These are phyloP conservation scores for Aegle marmelos DNA, from an alignment of 345 rosid species.

Conservation along the genomic window DNA sequence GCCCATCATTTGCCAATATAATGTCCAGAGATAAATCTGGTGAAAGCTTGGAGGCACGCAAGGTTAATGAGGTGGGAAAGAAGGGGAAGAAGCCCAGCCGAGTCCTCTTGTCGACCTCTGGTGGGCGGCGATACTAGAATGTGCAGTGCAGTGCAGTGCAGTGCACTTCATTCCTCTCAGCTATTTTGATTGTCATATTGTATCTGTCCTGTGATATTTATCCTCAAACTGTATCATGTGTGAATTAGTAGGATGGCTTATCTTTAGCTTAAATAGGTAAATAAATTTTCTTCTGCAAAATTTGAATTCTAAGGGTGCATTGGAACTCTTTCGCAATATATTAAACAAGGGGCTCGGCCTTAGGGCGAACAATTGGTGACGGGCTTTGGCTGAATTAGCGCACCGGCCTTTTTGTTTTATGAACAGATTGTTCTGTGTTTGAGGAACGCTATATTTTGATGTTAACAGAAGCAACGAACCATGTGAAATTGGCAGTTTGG, in stretches of 20 bases:
- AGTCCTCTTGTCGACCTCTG: conserved; percentile 79
- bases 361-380: background rate
- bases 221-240: background rate
- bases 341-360: background rate
- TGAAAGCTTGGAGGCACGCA: conserved; percentile 35
- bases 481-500: too few relatives aligned
- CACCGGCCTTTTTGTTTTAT: background rate
- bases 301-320: background rate
- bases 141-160: background rate
- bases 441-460: too few relatives aligned
- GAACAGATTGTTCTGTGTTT: background rate
- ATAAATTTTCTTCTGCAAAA: background rate
- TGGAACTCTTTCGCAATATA: background rate
- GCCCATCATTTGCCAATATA: conserved; percentile 74
- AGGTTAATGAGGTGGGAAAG: conserved; percentile 55
- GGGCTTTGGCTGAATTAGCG: too few relatives aligned
- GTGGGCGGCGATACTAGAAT: conserved; percentile 72
- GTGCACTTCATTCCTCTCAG: background rate
- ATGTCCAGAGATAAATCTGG: conserved; percentile 49
- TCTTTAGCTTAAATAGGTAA: background rate
- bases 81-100: conserved; percentile 74
- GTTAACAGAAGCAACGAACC: too few relatives aligned
- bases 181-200: background rate
- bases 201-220: background rate
- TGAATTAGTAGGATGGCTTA: background rate